Base-by-base conservation (phyloP, 2,329 filamentous ascomycete species). In the Penicillium sp. region DNA sequence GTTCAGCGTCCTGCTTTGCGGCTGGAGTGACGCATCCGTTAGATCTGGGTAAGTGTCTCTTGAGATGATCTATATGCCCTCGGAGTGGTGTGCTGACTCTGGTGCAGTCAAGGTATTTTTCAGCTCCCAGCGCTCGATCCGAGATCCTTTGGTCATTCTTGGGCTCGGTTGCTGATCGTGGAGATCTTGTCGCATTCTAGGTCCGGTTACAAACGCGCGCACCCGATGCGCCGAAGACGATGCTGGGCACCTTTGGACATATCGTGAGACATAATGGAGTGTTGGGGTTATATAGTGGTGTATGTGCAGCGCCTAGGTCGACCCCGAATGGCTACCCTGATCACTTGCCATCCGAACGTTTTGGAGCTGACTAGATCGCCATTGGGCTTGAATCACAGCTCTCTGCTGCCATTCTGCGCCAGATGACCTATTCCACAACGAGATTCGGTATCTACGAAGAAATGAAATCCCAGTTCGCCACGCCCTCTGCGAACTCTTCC, bases 361-460 rank as follows among this genome's bases (percentile, higher is more conserved):
- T 15, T n/a, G n/a, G 28, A 38, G 21, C 33, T 46, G 36, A 43
- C 27, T 7, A 28, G 14, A 21, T 14, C 19, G 27, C 25, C 16
- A 45, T 43, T 39, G 34, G 11, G 23, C 26, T 33, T 26, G 35
- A 23, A 32, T 14, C 53, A 36, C 56, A 82, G 71, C 81, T 97
- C 43, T 94, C 90, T 2, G 93, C 93, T 53, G 93, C 90, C 41
- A 79, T 97, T 33, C 78, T 97, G 42, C 90, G 93, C 51, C 93
- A 97, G 72, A 78, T 90, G 54, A 97, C 93, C 44, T 98, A 98
- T 74, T 93, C 86, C 44, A 98, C 93, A 35, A 93, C 89, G 25
- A 87, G 93, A 33, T 98, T 98, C 71, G 93, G 89, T 50, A 82
- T 96, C 50, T 98, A 98, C 74, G 93, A 97, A 70, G 83, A 94